These are phyloP conservation scores for Pseudogymnoascus sp. DNA, from an alignment of 2,329 filamentous ascomycete species.

Conservation along the genomic window DNA sequence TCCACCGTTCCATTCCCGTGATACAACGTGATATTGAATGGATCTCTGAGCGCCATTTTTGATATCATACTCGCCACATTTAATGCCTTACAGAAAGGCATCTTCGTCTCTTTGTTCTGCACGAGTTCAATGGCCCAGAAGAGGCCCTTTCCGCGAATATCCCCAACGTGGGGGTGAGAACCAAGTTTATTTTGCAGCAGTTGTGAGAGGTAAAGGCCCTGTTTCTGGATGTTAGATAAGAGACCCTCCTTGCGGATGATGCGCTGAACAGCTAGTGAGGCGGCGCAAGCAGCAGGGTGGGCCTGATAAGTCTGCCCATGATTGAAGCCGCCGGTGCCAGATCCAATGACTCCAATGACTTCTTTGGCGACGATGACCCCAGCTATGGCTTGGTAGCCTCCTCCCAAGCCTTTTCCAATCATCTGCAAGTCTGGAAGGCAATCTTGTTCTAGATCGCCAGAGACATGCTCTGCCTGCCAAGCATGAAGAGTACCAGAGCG, in stretches of 20 bases:
- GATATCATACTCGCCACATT: slow-evolving; percentile 43
- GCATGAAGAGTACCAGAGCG: slow-evolving; percentile 47
- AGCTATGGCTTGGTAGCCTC: slow-evolving; percentile 55
- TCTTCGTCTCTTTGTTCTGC: slow-evolving; percentile 41
- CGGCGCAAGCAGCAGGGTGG: slow-evolving; percentile 51
- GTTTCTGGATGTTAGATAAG: slow-evolving; percentile 48
- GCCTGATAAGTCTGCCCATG: slow-evolving; percentile 53
- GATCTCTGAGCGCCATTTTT: slow-evolving; percentile 33
- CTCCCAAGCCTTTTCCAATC: slow-evolving; percentile 59
- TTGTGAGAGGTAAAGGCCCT: slow-evolving; percentile 44
- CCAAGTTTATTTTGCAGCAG: slow-evolving; percentile 38
- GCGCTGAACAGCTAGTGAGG: slow-evolving; percentile 55
- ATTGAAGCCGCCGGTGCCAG: slow-evolving; percentile 17
- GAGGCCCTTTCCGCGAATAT: slow-evolving; percentile 53
- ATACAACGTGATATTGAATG: slow-evolving; percentile 49
- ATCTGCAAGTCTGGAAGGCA: slow-evolving; percentile 56
- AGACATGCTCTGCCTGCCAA: slow-evolving; percentile 44
- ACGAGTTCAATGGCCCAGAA: slow-evolving; percentile 53
- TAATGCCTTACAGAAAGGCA: slow-evolving; percentile 38
- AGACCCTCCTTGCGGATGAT: slow-evolving; percentile 52
- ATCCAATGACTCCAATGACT: slow-evolving; percentile 39
- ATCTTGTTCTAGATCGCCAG: not conserved
- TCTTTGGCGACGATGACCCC: slow-evolving; percentile 48
- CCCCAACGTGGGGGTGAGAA: slow-evolving; percentile 44
- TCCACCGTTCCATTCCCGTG: slow-evolving; percentile 49